A percentile compares a stretch with the other conserved stretches of the same genome.
These are phyloP conservation scores for Cyanophora paradoxa DNA, from an alignment of 78 protist genomes.

Conservation along the genomic window DNA sequence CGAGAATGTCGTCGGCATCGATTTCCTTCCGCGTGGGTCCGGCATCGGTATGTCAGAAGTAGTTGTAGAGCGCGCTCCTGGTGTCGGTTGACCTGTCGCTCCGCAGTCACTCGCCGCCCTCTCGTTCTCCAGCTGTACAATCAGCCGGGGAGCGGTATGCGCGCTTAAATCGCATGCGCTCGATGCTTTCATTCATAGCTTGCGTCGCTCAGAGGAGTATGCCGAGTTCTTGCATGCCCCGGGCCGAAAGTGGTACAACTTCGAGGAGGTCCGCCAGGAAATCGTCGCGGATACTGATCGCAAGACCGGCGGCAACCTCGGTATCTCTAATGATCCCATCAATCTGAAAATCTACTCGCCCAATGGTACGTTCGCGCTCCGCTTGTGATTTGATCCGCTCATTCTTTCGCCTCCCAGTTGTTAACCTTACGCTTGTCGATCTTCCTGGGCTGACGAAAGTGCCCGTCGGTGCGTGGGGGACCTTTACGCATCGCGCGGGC, in stretches of 20 bases:
- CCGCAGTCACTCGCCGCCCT: conserved; percentile 90
- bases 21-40: conserved; percentile 72
- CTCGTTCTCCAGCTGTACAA: conserved; percentile 80
- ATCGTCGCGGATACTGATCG: conserved; percentile 62
- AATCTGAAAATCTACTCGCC: conserved; percentile 77
- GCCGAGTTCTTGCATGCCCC: conserved; percentile 10
- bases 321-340: conserved; percentile 80
- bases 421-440: conserved; percentile 91
- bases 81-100: neutral
- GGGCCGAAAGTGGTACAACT: conserved; percentile 4
- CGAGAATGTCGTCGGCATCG: conserved; percentile 82
- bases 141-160: conserved; percentile 48
- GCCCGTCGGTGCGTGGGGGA: conserved; percentile 61
- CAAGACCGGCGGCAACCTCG: conserved; percentile 73
- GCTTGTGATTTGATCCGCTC: too few relatives aligned
- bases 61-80: neutral
- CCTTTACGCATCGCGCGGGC: neutral
- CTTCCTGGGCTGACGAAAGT: conserved; percentile 92
- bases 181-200: conserved; percentile 65
- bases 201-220: conserved; percentile 53
- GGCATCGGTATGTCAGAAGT: conserved; percentile 23
- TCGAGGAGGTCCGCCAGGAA: conserved; percentile 18
- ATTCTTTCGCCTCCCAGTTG: too few relatives aligned
- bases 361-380: too few relatives aligned
- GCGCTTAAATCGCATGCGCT: conserved; percentile 44